Evolutionary conservation across 345 rosid genomes (phyloP).

Genomic region (Brassica incana): DNA sequence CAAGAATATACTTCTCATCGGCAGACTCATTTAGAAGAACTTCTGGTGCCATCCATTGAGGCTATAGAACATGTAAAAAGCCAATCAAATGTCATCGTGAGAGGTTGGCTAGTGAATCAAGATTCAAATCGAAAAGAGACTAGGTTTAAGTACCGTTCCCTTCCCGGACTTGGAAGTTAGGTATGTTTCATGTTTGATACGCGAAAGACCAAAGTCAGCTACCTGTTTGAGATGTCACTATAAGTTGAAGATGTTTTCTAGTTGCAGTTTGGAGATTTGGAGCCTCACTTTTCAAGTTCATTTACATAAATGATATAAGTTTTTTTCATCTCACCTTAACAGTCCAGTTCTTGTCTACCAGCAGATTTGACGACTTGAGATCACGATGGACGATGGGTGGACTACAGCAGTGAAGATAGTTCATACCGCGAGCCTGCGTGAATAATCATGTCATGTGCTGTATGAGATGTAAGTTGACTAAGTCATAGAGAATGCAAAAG

Average conservation of each 20-base stretch:
- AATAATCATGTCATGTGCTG: conserved; percentile 20
- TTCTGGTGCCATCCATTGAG: conserved; percentile 99
- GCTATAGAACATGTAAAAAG: conserved; percentile 49
- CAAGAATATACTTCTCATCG: conserved; percentile 76
- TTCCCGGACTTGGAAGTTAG: conserved; percentile 77
- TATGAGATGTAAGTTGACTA: conserved; percentile 15
- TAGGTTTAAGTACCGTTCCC: conserved; percentile 67
- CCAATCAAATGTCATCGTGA: not conserved
- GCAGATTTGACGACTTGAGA: conserved; percentile 94
- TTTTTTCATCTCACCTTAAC: conserved; percentile 54
- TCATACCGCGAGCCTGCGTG: conserved; percentile 91
- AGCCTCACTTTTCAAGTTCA: not conserved
- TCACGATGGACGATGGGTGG: conserved; percentile 99
- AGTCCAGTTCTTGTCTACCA: conserved; percentile 92
- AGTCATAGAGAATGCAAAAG: conserved; percentile 1
- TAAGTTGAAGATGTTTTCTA: conserved; percentile 13
- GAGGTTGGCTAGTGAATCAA: not conserved
- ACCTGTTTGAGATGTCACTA: conserved; percentile 51
- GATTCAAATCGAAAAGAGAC: not conserved
- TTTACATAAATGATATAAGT: no score
- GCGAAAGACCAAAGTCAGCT: conserved; percentile 97
- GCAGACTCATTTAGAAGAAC: conserved; percentile 92
- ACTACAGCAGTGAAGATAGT: conserved; percentile 88
- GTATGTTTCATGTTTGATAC: conserved; percentile 83
- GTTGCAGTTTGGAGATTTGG: not conserved